A percentile compares a stretch with the other conserved stretches of the same genome.
phyloP scores from a whole-genome alignment of 2,329 filamentous ascomycete genomes.

The Pyrenophora seminiperda region DNA sequence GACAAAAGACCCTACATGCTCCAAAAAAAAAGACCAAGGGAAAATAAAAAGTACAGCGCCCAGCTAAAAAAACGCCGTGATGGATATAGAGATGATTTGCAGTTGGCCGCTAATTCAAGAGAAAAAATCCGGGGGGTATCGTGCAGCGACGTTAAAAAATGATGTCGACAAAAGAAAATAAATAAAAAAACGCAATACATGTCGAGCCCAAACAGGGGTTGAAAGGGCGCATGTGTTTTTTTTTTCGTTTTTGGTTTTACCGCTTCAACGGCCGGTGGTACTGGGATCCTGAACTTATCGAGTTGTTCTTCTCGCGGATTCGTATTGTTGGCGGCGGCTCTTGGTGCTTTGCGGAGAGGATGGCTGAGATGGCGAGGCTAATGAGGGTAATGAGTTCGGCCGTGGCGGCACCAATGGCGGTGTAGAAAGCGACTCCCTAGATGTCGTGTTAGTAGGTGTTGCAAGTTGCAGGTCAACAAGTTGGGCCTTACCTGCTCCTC shows the following conservation, averaged over 20 bases:
- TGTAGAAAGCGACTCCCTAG: constrained; percentile 45
- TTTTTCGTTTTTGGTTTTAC: constrained; percentile 4
- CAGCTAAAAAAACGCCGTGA: constrained; percentile 8
- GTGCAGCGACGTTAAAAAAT: constrained; percentile 28
- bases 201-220: constrained; percentile 1
- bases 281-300: constrained; percentile 28
- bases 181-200: not conserved
- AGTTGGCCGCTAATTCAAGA: constrained; percentile 22
- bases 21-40: too few relatives aligned
- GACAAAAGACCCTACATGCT: too few relatives aligned
- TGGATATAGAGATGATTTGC: constrained; percentile 4
- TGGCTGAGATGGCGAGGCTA: constrained; percentile 41
- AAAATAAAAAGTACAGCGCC: not conserved
- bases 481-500: constrained; percentile 40
- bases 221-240: constrained; percentile 3
- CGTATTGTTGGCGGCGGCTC: constrained; percentile 30
- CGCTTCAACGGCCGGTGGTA: constrained; percentile 25
- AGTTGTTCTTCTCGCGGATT: constrained; percentile 36
- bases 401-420: constrained; percentile 40
- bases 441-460: constrained; percentile 22
- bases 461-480: not conserved
- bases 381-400: constrained; percentile 41
- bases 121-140: constrained; percentile 30
- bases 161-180: not conserved
- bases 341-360: constrained; percentile 33